Percentiles rank a stretch among this genome's conserved stretches.
Evolutionary conservation across 2,329 filamentous ascomycete genomes (phyloP).

Genomic region (Cladosporium velox): DNA sequence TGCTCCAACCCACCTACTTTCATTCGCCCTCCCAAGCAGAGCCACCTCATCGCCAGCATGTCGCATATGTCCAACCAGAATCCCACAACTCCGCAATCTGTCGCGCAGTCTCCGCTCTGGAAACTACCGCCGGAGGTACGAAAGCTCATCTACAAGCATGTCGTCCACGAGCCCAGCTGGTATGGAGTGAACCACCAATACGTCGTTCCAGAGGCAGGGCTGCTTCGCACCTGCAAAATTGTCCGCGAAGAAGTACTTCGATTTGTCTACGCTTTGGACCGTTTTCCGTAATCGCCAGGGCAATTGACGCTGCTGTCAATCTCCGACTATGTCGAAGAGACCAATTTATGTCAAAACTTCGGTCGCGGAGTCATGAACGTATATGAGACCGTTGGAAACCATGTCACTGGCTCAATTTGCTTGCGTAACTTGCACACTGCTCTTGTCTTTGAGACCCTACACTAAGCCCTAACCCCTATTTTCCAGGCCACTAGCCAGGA

Average conservation of each 20-base stretch:
- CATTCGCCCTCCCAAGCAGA: not conserved
- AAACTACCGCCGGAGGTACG: not conserved
- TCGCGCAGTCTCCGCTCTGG: not conserved
- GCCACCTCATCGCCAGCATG: not conserved
- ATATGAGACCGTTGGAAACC: not conserved
- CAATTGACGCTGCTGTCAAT: not conserved
- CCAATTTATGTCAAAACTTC: no score
- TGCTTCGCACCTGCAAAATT: not conserved
- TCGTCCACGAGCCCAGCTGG: not conserved
- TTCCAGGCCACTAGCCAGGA: not conserved
- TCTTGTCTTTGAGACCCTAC: not conserved
- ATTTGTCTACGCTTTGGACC: not conserved
- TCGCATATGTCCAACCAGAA: not conserved
- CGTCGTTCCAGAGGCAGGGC: not conserved
- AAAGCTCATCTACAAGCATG: not conserved
- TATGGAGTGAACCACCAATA: not conserved
- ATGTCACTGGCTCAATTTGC: not conserved
- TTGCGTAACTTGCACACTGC: not conserved
- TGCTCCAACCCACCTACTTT: not conserved
- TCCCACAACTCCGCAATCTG: not conserved
- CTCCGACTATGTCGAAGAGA: not conserved
- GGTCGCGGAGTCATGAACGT: no score
- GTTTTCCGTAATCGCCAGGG: not conserved
- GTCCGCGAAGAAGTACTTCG: not conserved
- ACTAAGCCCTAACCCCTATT: not conserved